phyloP scores from a whole-genome alignment of 805 yeast species.

The Ogataea allantospora region DNA sequence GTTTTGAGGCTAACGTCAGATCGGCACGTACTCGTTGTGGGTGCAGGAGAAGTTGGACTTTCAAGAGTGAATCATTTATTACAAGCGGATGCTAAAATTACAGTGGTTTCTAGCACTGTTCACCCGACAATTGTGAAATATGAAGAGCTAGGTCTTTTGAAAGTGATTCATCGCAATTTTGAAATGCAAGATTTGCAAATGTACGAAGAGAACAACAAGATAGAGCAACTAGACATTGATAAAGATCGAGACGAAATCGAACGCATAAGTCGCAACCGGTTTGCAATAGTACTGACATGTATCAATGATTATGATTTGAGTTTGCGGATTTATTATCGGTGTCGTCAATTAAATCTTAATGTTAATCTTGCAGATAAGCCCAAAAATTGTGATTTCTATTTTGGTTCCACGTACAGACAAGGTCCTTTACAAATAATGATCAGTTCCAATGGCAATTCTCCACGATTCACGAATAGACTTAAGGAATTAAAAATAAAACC shows the following conservation, averaged over 20 bases:
- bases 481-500: slow-evolving; percentile 55
- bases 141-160: slow-evolving; percentile 41
- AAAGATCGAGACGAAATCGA: slow-evolving; percentile 35
- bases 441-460: slow-evolving; percentile 80
- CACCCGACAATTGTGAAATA: slow-evolving; percentile 37
- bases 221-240: slow-evolving; percentile 24
- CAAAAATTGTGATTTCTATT: slow-evolving; percentile 78
- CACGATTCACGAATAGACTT: slow-evolving; percentile 62
- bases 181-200: slow-evolving; percentile 45
- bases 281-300: slow-evolving; percentile 70
- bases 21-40: slow-evolving; percentile 67
- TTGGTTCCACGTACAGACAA: slow-evolving; percentile 72
- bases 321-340: slow-evolving; percentile 51
- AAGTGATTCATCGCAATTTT: slow-evolving; percentile 46
- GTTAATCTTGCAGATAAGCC: slow-evolving; percentile 87
- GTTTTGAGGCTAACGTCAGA: slow-evolving; percentile 25
- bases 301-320: slow-evolving; percentile 68
- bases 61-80: slow-evolving; percentile 65
- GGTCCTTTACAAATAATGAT: slow-evolving; percentile 80
- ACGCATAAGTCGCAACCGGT: slow-evolving; percentile 39
- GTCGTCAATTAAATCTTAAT: slow-evolving; percentile 46
- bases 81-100: slow-evolving; percentile 67
- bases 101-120: slow-evolving; percentile 53
- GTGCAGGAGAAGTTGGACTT: slow-evolving; percentile 77
- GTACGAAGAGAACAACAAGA: slow-evolving; percentile 36